Percentiles rank a stretch among this genome's conserved stretches.
Conservation (phyloP, 129 eudicot species). For the Helianthus tuberosus region DNA sequence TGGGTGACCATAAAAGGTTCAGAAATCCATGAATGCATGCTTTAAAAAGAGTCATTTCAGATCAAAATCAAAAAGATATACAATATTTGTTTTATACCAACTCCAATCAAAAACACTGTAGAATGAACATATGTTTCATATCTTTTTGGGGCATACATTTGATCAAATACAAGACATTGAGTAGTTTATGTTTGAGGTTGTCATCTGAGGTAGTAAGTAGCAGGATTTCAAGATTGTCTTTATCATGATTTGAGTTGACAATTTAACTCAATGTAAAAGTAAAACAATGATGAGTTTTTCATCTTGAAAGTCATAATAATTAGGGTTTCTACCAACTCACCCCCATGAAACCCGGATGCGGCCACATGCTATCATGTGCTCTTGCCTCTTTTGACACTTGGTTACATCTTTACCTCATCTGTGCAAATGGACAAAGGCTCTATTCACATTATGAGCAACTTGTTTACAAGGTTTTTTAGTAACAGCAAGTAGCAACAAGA, state of each 20-base stretch:
- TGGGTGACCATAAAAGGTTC: conserved; percentile 42
- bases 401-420: conserved; percentile 21
- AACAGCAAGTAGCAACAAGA: too few species aligned
- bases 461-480: background rate
- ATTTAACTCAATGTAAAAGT: conserved; percentile 37
- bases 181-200: conserved; percentile 43
- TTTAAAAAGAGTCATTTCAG: conserved; percentile 33
- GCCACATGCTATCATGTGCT: conserved; percentile 45
- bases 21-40: conserved; percentile 40
- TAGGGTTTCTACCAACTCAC: conserved; percentile 37
- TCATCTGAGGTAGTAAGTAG: conserved; percentile 45
- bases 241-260: conserved; percentile 39
- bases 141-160: conserved; percentile 38
- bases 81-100: conserved; percentile 30
- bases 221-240: conserved; percentile 18
- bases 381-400: conserved; percentile 32
- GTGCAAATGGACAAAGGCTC: conserved; percentile 2
- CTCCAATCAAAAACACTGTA: conserved; percentile 44
- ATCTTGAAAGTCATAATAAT: conserved; percentile 22
- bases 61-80: conserved; percentile 28
- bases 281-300: conserved; percentile 15
- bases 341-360: conserved; percentile 42
- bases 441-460: background rate
- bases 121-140: conserved; percentile 37
- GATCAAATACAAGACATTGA: conserved; percentile 26